Evolutionary conservation across 257 asterid species (phyloP).

Genomic region (Ocimum tenuiflorum): DNA sequence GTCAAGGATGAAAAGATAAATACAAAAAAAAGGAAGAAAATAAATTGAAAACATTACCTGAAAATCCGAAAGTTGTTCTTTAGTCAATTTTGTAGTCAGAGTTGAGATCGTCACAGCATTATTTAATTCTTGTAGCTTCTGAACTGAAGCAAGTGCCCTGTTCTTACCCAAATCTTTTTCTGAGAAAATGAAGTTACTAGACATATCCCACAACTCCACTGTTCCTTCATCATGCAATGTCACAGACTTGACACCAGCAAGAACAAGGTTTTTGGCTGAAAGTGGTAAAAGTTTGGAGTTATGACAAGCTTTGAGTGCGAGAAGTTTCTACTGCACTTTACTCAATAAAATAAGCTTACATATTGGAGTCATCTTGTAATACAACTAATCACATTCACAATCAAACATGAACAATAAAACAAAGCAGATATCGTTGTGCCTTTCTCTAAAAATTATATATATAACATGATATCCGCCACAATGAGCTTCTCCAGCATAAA

Average conservation of each 20-base stretch:
- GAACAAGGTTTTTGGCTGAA: constrained; percentile 89
- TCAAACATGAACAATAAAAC: background rate
- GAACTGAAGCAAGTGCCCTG: constrained; percentile 82
- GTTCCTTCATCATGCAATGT: constrained; percentile 80
- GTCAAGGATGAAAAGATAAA: background rate
- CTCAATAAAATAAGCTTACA: background rate
- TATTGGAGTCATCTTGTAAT: background rate
- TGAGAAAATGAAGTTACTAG: constrained; percentile 74
- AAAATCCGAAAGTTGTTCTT: constrained; percentile 61
- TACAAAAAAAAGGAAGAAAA: background rate
- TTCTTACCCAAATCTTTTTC: constrained; percentile 83
- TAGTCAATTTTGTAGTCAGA: constrained; percentile 57
- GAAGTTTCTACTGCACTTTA: background rate
- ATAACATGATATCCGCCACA: no score
- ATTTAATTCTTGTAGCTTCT: constrained; percentile 83
- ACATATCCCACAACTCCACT: constrained; percentile 85
- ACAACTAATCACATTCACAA: constrained; percentile 5
- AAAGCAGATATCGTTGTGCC: background rate
- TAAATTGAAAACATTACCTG: constrained; percentile 43
- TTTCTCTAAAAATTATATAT: background rate
- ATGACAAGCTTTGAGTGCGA: background rate
- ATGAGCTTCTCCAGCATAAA: no score
- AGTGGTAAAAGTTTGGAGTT: constrained; percentile 15
- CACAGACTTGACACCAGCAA: constrained; percentile 95
- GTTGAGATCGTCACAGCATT: constrained; percentile 73